A percentile compares a stretch with the other conserved stretches of the same genome.
phyloP scores from a whole-genome alignment of 1,139 yeast species.

The Tardiomyces depauwii region DNA sequence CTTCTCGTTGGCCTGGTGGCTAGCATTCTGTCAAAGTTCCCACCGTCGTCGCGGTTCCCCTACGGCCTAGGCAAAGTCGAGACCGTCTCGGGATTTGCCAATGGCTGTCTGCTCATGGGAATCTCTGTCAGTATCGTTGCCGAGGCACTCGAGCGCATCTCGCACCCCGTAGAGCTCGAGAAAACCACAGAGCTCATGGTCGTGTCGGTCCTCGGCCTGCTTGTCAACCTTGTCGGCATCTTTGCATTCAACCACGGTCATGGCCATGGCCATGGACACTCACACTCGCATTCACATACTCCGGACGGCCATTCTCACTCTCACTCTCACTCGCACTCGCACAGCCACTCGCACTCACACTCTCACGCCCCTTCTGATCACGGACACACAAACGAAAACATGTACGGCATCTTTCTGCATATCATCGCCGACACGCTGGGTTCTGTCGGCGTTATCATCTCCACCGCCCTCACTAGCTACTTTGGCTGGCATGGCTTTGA shows the following conservation, averaged over 20 bases:
- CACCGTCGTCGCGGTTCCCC: constrained; percentile 64
- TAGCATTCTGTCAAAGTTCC: constrained; percentile 47
- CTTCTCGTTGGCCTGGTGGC: constrained; percentile 84
- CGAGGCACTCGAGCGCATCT: constrained; percentile 75
- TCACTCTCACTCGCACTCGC: constrained; percentile 10
- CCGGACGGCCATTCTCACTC: constrained; percentile 10
- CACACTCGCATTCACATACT: constrained; percentile 13
- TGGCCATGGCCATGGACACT: constrained; percentile 19
- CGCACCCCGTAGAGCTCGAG: constrained; percentile 64
- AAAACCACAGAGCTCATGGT: constrained; percentile 77
- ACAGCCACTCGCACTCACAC: constrained; percentile 10
- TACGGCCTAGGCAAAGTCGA: constrained; percentile 81
- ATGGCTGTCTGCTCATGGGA: constrained; percentile 78
- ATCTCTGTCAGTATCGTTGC: constrained; percentile 80
- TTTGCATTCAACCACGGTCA: constrained; percentile 77
- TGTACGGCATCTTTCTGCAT: constrained; percentile 90
- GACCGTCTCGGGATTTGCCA: constrained; percentile 88
- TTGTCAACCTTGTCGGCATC: constrained; percentile 85
- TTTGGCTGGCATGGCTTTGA: constrained; percentile 59
- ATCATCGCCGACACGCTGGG: constrained; percentile 93
- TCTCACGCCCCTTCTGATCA: constrained; percentile 6
- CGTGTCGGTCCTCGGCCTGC: constrained; percentile 72
- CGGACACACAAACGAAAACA: constrained; percentile 54
- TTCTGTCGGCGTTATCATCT: constrained; percentile 87
- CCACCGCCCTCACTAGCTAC: constrained; percentile 46